A percentile compares a stretch with the other conserved stretches of the same genome.
Conservation (phyloP, 2,329 filamentous ascomycete species). For the Atkinsonella hypoxylon region DNA sequence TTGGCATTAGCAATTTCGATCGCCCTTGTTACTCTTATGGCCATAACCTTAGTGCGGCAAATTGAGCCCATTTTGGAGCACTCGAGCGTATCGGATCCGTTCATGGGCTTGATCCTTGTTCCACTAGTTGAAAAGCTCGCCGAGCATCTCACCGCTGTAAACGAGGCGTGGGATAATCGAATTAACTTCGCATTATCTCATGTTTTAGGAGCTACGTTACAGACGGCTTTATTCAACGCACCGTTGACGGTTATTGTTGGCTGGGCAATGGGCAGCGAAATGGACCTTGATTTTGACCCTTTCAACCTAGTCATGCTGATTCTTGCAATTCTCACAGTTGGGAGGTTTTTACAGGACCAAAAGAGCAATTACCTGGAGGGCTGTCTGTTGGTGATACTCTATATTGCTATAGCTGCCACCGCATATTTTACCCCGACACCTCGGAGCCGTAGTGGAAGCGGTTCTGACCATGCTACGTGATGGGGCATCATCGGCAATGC, state of each 20-base stretch:
- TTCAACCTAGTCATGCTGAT: constrained; percentile 78
- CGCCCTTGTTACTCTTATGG: constrained; percentile 30
- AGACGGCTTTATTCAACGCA: constrained; percentile 80
- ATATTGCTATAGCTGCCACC: constrained; percentile 47
- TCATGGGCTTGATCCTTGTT: constrained; percentile 62
- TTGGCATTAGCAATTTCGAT: constrained; percentile 52
- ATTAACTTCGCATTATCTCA: constrained; percentile 61
- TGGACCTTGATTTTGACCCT: constrained; percentile 76
- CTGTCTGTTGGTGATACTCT: constrained; percentile 60
- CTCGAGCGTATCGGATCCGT: constrained; percentile 29
- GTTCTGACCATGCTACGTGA: background rate
- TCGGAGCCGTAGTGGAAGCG: background rate
- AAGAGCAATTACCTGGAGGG: constrained; percentile 90
- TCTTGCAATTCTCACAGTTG: constrained; percentile 74
- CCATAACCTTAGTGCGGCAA: constrained; percentile 14
- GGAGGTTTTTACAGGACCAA: constrained; percentile 75
- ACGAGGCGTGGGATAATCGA: constrained; percentile 73
- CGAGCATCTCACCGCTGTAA: constrained; percentile 72
- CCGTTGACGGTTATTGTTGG: constrained; percentile 74
- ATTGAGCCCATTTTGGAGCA: background rate
- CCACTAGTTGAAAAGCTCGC: constrained; percentile 78
- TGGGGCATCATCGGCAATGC: background rate
- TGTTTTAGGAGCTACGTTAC: constrained; percentile 75
- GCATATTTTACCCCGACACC: constrained; percentile 44
- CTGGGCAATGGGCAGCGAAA: constrained; percentile 59